Evolutionary conservation across 768 basidiomycete species (phyloP).

Genomic region (Boletus reticulatus): DNA sequence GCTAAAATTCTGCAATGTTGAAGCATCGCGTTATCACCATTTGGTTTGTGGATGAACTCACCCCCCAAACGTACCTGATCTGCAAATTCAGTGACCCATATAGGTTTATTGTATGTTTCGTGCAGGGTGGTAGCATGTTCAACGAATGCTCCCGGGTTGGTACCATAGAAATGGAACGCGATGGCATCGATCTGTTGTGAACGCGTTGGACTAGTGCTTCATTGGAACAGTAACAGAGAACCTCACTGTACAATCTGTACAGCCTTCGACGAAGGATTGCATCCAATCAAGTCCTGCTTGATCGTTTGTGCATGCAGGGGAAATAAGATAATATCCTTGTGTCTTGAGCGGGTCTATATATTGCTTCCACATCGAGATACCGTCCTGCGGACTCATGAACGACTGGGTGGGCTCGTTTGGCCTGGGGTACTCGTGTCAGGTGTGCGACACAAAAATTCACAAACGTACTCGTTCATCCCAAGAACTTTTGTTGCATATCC

Average conservation of each 20-base stretch:
- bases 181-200: constrained; percentile 52
- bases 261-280: constrained; percentile 50
- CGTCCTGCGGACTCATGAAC: constrained; percentile 54
- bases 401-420: constrained; percentile 69
- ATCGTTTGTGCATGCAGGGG: constrained; percentile 69
- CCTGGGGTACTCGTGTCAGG: constrained; percentile 36
- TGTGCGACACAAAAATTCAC: not conserved
- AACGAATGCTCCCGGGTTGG: constrained; percentile 46
- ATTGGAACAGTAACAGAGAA: not conserved
- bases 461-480: constrained; percentile 76
- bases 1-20: constrained; percentile 48
- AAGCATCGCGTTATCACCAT: not conserved
- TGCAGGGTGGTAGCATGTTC: constrained; percentile 51
- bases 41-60: not conserved
- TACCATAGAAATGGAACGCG: constrained; percentile 77
- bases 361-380: constrained; percentile 57
- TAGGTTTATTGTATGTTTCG: constrained; percentile 39
- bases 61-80: constrained; percentile 45
- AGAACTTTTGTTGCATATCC: constrained; percentile 57
- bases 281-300: constrained; percentile 68
- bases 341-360: constrained; percentile 60
- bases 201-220: not conserved
- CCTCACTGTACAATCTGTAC: constrained; percentile 54
- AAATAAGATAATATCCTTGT: constrained; percentile 59
- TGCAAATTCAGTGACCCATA: constrained; percentile 74